phyloP scores from a whole-genome alignment of 1,139 yeast species.

The Martiniozyma asiatica region DNA sequence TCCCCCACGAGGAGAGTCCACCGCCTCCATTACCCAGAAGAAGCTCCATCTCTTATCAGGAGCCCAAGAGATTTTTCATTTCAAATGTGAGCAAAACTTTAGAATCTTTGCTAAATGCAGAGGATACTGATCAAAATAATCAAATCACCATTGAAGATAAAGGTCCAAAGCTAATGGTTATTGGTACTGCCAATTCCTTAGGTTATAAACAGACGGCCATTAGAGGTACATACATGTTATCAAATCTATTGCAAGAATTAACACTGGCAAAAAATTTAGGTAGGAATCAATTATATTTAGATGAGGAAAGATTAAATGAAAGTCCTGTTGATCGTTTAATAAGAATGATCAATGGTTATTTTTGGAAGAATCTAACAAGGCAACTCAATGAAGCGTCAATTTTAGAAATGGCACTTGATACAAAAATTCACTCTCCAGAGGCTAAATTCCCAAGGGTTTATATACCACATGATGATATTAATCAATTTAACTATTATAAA shows the following conservation, averaged over 20 bases:
- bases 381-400: slow-evolving; percentile 49
- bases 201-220: slow-evolving; percentile 66
- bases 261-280: slow-evolving; percentile 81
- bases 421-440: slow-evolving; percentile 57
- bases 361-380: slow-evolving; percentile 77
- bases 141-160: slow-evolving; percentile 89
- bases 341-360: slow-evolving; percentile 62
- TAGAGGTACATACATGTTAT: slow-evolving; percentile 85
- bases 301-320: slow-evolving; percentile 75
- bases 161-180: slow-evolving; percentile 79
- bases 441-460: slow-evolving; percentile 60
- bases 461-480: slow-evolving; percentile 57
- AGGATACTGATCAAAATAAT: slow-evolving; percentile 77
- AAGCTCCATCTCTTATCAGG: too few species aligned
- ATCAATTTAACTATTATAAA: slow-evolving; percentile 61
- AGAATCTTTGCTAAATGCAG: slow-evolving; percentile 54
- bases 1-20: too few species aligned
- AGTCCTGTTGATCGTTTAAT: slow-evolving; percentile 75
- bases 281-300: slow-evolving; percentile 61
- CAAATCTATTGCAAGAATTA: slow-evolving; percentile 78
- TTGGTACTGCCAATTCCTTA: slow-evolving; percentile 77
- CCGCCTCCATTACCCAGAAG: slow-evolving; percentile 24
- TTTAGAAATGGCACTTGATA: slow-evolving; percentile 66
- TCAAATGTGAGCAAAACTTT: slow-evolving; percentile 67
- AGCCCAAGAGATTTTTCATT: slow-evolving; percentile 58